Evolutionary conservation across 805 yeast genomes (phyloP).

Genomic region (Kuraishia ogatae): DNA sequence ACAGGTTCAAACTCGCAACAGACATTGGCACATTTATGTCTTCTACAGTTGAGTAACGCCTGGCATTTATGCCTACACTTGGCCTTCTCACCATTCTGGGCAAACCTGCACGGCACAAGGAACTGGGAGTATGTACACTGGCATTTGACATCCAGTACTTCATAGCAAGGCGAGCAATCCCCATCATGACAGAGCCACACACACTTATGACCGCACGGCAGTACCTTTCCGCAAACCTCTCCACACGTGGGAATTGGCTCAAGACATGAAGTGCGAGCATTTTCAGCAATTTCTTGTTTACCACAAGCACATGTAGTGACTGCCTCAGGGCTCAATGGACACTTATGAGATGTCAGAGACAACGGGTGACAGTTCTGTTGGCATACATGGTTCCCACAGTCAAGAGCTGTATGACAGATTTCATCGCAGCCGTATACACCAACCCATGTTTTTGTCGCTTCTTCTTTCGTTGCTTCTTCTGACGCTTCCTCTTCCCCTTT

Average conservation of each 20-base stretch:
- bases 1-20: slow-evolving; percentile 66
- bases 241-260: slow-evolving; percentile 79
- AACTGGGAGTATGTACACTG: slow-evolving; percentile 51
- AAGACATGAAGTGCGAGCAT: slow-evolving; percentile 48
- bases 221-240: slow-evolving; percentile 47
- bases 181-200: slow-evolving; percentile 70
- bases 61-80: slow-evolving; percentile 65
- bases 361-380: slow-evolving; percentile 44
- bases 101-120: slow-evolving; percentile 54
- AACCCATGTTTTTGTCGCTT: slow-evolving; percentile 25
- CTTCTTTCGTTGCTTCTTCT: too few species aligned
- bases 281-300: slow-evolving; percentile 35
- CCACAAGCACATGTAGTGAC: slow-evolving; percentile 79
- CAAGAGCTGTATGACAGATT: slow-evolving; percentile 36
- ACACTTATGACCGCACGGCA: slow-evolving; percentile 72
- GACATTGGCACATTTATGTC: slow-evolving; percentile 60
- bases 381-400: slow-evolving; percentile 59
- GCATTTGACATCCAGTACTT: slow-evolving; percentile 44
- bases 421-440: slow-evolving; percentile 44
- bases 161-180: slow-evolving; percentile 59
- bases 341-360: slow-evolving; percentile 22
- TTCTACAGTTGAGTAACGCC: slow-evolving; percentile 67
- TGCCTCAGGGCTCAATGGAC: slow-evolving; percentile 56
- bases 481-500: too few species aligned
- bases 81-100: slow-evolving; percentile 44